Conservation (phyloP, 1,284 basidiomycete species). For the Ganoderma sp. region DNA sequence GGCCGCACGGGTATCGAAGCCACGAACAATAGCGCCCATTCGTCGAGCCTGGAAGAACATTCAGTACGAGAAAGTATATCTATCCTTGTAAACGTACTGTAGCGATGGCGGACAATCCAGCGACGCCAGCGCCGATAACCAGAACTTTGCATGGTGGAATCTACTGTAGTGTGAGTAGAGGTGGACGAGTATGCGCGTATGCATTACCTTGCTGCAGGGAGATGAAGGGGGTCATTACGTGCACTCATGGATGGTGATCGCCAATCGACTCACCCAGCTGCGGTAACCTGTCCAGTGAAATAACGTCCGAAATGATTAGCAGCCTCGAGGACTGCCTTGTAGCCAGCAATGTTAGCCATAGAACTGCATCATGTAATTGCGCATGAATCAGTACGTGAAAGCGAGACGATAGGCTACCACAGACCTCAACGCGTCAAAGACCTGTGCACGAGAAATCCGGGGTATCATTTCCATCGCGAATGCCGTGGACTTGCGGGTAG, state of each 20-base stretch:
- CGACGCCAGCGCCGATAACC: conserved; percentile 86
- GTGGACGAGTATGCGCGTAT: not conserved
- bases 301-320: conserved; percentile 87
- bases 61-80: not conserved
- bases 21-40: conserved; percentile 84
- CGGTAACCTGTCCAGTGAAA: conserved; percentile 87
- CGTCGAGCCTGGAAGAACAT: conserved; percentile 63
- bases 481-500: conserved; percentile 65
- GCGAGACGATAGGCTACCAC: conserved; percentile 13
- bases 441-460: conserved; percentile 84
- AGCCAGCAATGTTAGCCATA: conserved; percentile 90
- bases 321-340: conserved; percentile 87
- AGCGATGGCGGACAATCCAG: conserved; percentile 83
- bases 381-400: not conserved
- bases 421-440: conserved; percentile 83
- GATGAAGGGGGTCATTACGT: not conserved
- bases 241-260: not conserved
- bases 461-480: conserved; percentile 90
- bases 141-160: conserved; percentile 86
- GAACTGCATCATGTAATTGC: conserved; percentile 53
- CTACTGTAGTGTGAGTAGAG: conserved; percentile 42
- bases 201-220: conserved; percentile 28
- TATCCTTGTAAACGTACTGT: conserved; percentile 58
- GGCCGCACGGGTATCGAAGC: conserved; percentile 83
- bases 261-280: conserved; percentile 69